Evolutionary conservation across 352 stramenopile species (phyloP).

Genomic region (Phytophthora cryptogea): DNA sequence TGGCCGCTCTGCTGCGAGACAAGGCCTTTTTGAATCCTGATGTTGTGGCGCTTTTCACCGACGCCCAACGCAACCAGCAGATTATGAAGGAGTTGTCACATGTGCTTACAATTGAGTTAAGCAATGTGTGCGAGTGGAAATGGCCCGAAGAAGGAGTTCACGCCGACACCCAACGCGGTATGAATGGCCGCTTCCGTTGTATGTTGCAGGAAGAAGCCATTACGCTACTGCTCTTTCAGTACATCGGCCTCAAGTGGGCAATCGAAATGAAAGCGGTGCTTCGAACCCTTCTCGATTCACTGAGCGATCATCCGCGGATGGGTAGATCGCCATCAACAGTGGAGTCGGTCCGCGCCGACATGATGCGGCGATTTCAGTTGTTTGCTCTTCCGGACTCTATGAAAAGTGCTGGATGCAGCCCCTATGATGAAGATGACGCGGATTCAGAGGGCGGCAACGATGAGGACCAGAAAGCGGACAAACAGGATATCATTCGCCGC

Average conservation of each 20-base stretch:
- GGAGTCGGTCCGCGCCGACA: conserved; percentile 16
- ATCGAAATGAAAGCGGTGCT: conserved; percentile 31
- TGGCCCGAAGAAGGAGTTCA: conserved; percentile 40
- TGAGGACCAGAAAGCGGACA: conserved; percentile 24
- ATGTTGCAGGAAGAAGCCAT: conserved; percentile 50
- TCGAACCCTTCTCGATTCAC: conserved; percentile 29
- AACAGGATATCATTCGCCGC: conserved; percentile 50
- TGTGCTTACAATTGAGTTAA: conserved; percentile 54
- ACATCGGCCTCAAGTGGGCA: conserved; percentile 42
- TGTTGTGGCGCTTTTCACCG: conserved; percentile 39
- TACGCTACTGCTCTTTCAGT: conserved; percentile 52
- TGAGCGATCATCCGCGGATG: conserved; percentile 13
- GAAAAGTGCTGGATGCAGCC: conserved; percentile 9
- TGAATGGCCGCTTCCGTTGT: conserved; percentile 52
- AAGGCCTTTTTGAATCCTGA: conserved; percentile 38
- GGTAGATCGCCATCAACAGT: conserved; percentile 12
- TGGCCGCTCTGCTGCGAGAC: conserved; percentile 37
- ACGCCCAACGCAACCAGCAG: conserved; percentile 35
- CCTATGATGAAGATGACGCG: conserved; percentile 28
- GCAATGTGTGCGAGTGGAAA: conserved; percentile 45
- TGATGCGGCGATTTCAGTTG: conserved; percentile 31
- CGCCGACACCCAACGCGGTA: conserved; percentile 46
- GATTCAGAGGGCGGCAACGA: conserved; percentile 7
- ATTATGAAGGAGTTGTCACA: conserved; percentile 48
- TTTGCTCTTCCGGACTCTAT: conserved; percentile 31